These are phyloP conservation scores for Cercospora berteroae DNA, from an alignment of 2,329 filamentous ascomycete species.

Conservation along the genomic window DNA sequence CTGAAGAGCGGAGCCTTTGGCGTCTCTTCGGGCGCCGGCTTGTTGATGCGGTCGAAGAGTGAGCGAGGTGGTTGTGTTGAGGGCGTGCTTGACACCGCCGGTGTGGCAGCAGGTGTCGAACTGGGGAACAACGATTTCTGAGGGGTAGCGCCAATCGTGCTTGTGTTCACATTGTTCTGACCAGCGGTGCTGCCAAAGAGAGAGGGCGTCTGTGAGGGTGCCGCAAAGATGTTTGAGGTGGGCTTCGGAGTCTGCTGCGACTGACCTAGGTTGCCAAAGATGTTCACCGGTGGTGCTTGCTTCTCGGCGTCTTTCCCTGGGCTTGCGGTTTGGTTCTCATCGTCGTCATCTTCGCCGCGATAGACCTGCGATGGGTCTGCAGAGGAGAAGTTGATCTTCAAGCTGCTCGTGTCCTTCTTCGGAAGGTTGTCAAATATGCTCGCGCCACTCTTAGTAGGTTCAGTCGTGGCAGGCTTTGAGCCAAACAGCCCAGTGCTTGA, in stretches of 20 bases:
- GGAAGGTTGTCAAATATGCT: constrained; percentile 24
- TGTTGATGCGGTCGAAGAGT: constrained; percentile 22
- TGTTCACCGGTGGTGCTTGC: constrained; percentile 5
- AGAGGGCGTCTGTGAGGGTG: constrained; percentile 6
- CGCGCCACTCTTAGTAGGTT: constrained; percentile 13
- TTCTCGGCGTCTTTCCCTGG: constrained; percentile 9
- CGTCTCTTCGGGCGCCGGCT: constrained; percentile 14
- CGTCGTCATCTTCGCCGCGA: constrained; percentile 18
- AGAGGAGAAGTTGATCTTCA: constrained; percentile 22
- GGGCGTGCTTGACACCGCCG: constrained; percentile 14
- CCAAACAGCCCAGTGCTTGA: constrained; percentile 21
- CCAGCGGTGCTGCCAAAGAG: constrained; percentile 14
- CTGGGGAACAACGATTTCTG: constrained; percentile 22
- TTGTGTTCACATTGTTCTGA: constrained; percentile 32
- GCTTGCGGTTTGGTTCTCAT: constrained; percentile 9
- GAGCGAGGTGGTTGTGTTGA: constrained; percentile 19
- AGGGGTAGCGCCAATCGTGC: constrained; percentile 28
- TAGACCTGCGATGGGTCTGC: constrained; percentile 23
- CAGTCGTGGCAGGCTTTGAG: constrained; percentile 7
- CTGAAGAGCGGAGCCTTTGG: constrained; percentile 15
- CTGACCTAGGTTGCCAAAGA: constrained; percentile 12
- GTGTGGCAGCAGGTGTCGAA: constrained; percentile 7
- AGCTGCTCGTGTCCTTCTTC: constrained; percentile 14
- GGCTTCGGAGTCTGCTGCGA: constrained; percentile 7
- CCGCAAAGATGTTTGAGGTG: constrained; percentile 8